Evolutionary conservation across 2,329 filamentous ascomycete species (phyloP).

Genomic region (Penicillium digitatum): DNA sequence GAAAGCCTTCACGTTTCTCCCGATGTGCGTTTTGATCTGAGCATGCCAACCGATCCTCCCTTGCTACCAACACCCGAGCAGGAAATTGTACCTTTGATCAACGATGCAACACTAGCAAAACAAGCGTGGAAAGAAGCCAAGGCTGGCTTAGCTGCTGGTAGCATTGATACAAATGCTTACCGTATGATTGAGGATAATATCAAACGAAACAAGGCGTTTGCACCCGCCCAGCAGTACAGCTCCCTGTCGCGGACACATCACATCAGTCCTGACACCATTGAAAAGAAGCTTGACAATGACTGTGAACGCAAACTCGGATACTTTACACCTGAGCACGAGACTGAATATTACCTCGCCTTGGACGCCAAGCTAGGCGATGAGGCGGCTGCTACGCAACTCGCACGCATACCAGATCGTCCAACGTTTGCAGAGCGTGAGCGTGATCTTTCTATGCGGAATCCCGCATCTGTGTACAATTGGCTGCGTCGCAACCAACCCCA

Average conservation of each 20-base stretch:
- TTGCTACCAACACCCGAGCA: slow-evolving; percentile 48
- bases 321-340: slow-evolving; percentile 44
- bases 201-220: slow-evolving; percentile 39
- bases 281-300: slow-evolving; percentile 17
- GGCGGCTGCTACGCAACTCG: slow-evolving; percentile 53
- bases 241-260: slow-evolving; percentile 34
- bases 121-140: slow-evolving; percentile 40
- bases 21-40: slow-evolving; percentile 70
- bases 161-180: slow-evolving; percentile 36
- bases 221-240: slow-evolving; percentile 34
- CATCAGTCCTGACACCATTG: slow-evolving; percentile 17
- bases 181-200: slow-evolving; percentile 39
- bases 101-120: slow-evolving; percentile 32
- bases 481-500: slow-evolving; percentile 78
- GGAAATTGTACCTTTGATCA: slow-evolving; percentile 31
- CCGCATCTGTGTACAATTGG: slow-evolving; percentile 94
- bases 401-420: slow-evolving; percentile 34
- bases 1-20: slow-evolving; percentile 72
- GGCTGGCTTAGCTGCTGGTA: slow-evolving; percentile 35
- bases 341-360: slow-evolving; percentile 40
- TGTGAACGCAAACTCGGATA: slow-evolving; percentile 41
- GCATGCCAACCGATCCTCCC: slow-evolving; percentile 42
- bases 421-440: slow-evolving; percentile 52
- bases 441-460: slow-evolving; percentile 65
- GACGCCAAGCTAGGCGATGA: slow-evolving; percentile 41